Evolutionary conservation across 768 basidiomycete genomes (phyloP), one percentile per base, ranked within the genome.

Genomic region (Serendipita sp.): DNA sequence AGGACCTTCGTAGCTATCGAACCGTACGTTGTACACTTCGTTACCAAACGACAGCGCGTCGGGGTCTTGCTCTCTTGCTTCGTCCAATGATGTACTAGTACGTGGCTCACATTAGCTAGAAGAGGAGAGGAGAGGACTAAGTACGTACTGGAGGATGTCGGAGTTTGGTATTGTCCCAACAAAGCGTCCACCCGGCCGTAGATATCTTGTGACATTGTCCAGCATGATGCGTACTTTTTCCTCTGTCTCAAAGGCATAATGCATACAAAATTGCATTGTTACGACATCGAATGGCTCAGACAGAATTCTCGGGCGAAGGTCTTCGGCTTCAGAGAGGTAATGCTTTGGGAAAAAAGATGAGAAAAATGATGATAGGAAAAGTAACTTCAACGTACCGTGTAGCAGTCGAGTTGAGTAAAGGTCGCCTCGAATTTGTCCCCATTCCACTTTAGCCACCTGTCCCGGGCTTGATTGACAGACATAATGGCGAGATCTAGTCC

Each of bases 251-350:
- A 99, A 98, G 5, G 96, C 96, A 71, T 99, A 98, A 73, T 99
- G 96, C 90, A 99, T 97, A 75, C 96, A 98, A 73, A 99, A 99
- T 72, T 99, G 96, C 92, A 97, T 91, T 2, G 92, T 90, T 3
- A 98, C 92, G 65, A 92, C 90, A 71, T 98, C 96, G 71, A 96
- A 96, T 3, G 86, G 86, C 35, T 51, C 8, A 5, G 48, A 51
- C 7, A 51, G 30, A 32, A 51, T 16, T n/a, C n/a, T 7, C n/a
- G 48, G 48, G 7, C 18, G 8, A 51, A 51, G 48, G 7, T 51
- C 48, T 51, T 18, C 48, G 16, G n/a, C 5, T 51, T 18, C 48
- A 32, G n/a, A 18, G 16, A 51, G 58, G 48, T 18, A 51, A 37
- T 48, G 30, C 16, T 41, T 66, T 38, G 28, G 45, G 46, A 63